Percentiles rank a stretch among this genome's conserved stretches.
Evolutionary conservation across 805 yeast species (phyloP).

Genomic region (Candida multigemmis): DNA sequence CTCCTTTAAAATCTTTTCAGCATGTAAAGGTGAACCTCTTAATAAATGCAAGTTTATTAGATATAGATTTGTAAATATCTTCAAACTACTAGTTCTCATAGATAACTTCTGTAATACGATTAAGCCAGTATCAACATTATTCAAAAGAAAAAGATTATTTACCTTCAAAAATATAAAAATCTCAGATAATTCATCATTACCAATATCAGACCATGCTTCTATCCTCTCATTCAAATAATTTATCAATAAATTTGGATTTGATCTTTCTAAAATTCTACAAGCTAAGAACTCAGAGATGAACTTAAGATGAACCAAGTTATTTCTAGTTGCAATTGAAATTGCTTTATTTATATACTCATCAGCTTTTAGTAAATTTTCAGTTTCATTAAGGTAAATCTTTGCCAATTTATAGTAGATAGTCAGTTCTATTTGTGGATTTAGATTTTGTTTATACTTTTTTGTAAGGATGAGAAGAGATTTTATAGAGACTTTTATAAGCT

Average conservation of each 20-base stretch:
- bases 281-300: slow-evolving; percentile 26
- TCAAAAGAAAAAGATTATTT: slow-evolving; percentile 16
- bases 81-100: too few relatives aligned
- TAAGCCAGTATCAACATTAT: slow-evolving; percentile 16
- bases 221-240: slow-evolving; percentile 19
- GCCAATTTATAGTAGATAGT: slow-evolving; percentile 26
- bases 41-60: too few relatives aligned
- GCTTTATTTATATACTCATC: slow-evolving; percentile 26
- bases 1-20: too few relatives aligned
- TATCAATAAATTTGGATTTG: slow-evolving; percentile 14
- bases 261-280: slow-evolving; percentile 23
- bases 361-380: slow-evolving; percentile 31
- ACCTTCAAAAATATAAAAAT: slow-evolving; percentile 22
- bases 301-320: slow-evolving; percentile 10
- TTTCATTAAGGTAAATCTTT: slow-evolving; percentile 29
- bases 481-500: slow-evolving; percentile 24
- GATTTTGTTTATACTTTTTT: slow-evolving; percentile 13
- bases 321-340: slow-evolving; percentile 16
- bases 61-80: too few relatives aligned
- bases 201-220: slow-evolving; percentile 7
- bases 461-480: slow-evolving; percentile 25
- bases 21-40: too few relatives aligned
- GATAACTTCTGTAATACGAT: slow-evolving; percentile 7
- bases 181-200: slow-evolving; percentile 9
- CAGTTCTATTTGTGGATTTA: slow-evolving; percentile 24